Evolutionary conservation across 2,329 filamentous ascomycete species (phyloP), one percentile per base, ranked within the genome.

Genomic region (Sclerotinia minor): DNA sequence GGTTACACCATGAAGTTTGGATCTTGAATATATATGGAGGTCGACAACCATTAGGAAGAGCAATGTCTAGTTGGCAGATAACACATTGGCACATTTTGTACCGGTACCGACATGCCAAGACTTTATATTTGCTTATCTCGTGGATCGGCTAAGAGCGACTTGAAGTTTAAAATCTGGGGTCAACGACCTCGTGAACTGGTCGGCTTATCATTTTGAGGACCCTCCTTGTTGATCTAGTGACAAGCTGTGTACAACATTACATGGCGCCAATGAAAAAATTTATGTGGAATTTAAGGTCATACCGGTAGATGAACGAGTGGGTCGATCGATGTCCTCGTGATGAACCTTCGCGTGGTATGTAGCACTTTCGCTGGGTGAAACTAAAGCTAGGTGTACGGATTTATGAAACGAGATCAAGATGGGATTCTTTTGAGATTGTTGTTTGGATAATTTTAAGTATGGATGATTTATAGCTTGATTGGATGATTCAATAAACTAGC

Each of bases 131-230:
- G 44, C 59, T 50, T 61, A 61, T 50, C 59, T 61, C 21, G 44
- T 50, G 59, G 45, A 50, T 24, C 45, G 59, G 59, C 59, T 61
- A 61, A 7, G 45, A 50, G 29, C 59, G 45, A 61, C 59, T 50
- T 35, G 21, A 17, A 50, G n/a, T 55, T 21, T 49, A 26, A 32
- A 50, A 61, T 61, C 59, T 50, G 59, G 45, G 45, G 59, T 61
- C 49, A 13, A 35, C 5, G 29, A 26, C 59, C 59, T 50, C 59
- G 45, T 61, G 59, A 26, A 61, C 59, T 32, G 45, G 21, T 24
- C 45, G 29, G 59, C 59, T 61, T 61, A 38, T n/a, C 13, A 35
- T 50, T 26, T 11, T 21, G 44, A 38, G 32, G 9, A 24, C 9
- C 17, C 4, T 47, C 6, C 24, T 44, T 44, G 29, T 21, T 61